Base-by-base conservation (phyloP, 805 yeast genomes). In the Tetrapisispora pingtungensis region DNA sequence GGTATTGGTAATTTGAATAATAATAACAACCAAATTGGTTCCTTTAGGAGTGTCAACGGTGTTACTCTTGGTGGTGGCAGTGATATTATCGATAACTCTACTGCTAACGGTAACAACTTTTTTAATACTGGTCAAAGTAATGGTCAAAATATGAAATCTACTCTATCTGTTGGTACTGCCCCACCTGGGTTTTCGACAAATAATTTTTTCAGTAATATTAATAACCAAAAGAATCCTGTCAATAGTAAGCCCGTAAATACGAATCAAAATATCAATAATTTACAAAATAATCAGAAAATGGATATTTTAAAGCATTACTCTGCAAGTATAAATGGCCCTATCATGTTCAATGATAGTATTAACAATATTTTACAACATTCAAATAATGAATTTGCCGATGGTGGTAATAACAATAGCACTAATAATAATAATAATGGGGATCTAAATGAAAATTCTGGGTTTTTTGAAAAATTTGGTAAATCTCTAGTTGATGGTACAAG, bases 401-500 rank as follows among this genome's bases (percentile, higher is more conserved):
- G 22, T 35, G 22, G 22, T 22, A 35, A 7, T 22, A 20, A 8
- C 14, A 14, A 12, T 35, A 20, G 10, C 22, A 37, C 1, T 27
- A 27, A 8, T 18, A 4, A 5, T 22, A 35, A 7, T 14, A 15
- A 20, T 27, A 33, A 24, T 20, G 24, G 36, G 8, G 48, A 44
- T 18, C 26, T 6, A 22, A 22, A 22, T 22, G 26, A 22, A 22
- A 6, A 8, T 22, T 57, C 56, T 31, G 61, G 65, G 7, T 61
- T 64, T 40, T 64, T 62, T 40, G 65, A 64, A 42, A 52, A 52
- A 37, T 58, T 64, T 42, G 68, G 68, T 34, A 57, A 56, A 44
- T 50, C 64, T 15, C 43, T 64, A 31, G 59, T 62, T 22, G 66
- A 62, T 41, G 66, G 65, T 17, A 63, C 67, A 1, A 51, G 57